Base-by-base conservation (phyloP, 306 rosid genomes). In the Quercus ilex region DNA sequence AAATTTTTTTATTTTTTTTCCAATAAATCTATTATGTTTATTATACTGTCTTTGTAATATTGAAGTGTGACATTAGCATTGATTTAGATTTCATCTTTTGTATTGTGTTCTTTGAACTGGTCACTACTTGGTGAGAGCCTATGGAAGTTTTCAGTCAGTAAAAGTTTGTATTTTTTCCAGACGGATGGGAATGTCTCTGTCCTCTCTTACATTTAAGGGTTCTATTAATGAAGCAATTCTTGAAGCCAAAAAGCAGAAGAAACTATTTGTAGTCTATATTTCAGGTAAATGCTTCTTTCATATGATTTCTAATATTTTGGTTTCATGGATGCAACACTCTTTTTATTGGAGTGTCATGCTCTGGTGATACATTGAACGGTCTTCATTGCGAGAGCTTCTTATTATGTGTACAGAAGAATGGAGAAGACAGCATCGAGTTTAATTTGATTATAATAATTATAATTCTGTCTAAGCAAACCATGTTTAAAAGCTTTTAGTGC, bases 241-340 rank as follows among this genome's bases (percentile, higher is more conserved):
- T 46, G 89, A 86, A 86, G 88, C 92, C 60, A 86, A 86, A 83
- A 89, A 75, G 71, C 90, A 84, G 82, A 89, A 78, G 84, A 89
- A 89, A 58, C 88, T 89, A 5, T 86, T 89, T 84, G 88, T 86
- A 3, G 92, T 89, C 33, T 89, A 82, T 78, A 82, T 86, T 71
- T 86, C 92, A 49, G 90, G 92, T 89, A 55, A 35, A 3, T 74
- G 14, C 35, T 52, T 73, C 25, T 70, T 55, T 25, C 13, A 20
- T 59, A 17, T 46, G 4, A 28, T 41, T 38, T 57, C 4, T 20
- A 31, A 13, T 31, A 23, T 30, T 14, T 8, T 71, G 4, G 15
- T 55, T 78, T 63, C 14, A 6, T 64, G 53, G 51, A 38, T 4
- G 8, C 5, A 6, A 3, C 19, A 30, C 14, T 14, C 26, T 28